Evolutionary conservation across 1,284 basidiomycete species (phyloP), one percentile per base, ranked within the genome.

Genomic region (Caloboletus firmus): DNA sequence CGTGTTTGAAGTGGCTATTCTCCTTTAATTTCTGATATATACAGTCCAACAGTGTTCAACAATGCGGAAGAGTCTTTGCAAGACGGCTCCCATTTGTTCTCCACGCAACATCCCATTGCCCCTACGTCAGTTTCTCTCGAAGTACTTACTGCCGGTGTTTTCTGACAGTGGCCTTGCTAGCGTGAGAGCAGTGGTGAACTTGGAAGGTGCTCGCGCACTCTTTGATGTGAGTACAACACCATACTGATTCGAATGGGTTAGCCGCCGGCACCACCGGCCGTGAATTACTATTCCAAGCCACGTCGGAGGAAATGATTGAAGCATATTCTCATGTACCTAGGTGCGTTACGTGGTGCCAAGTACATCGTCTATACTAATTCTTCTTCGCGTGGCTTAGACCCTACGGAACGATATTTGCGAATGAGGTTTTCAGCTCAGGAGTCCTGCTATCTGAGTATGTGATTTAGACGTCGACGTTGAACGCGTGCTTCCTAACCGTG

Each of bases 221-320:
- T 54, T 32, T 26, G 12, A 31, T 24, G 30, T 30, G 32, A 13
- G 42, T 8, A 41, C 42, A 7, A 49, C 20, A 20, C 12, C 24
- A 20, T 44, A 4, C 52, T 62, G 17, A 65, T 46, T 36, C 18
- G 12, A 24, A 26, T 22, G 39, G 26, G 9, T 36, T 60, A 85
- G 93, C 94, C 41, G 95, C 93, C 37, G 96, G 96, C 0, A 87
- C 88, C 0, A 88, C 84, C 6, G 95, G 96, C 0, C 89, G 87
- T 22, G 93, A 95, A 64, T 77, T 98, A 9, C 80, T 98, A 13
- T 99, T 99, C 79, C 96, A 99, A 75, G 96, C 96, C 0, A 98
- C 93, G 0, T 94, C 91, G 13, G 83, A 90, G 59, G 85, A 95
- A 68, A 97, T 99, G 93, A 91, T 98, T 18, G 80, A 90, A 56